Percentiles rank a stretch among this genome's conserved stretches.
Conservation (phyloP, 179 eudicot species). For the Vitellaria paradoxa region DNA sequence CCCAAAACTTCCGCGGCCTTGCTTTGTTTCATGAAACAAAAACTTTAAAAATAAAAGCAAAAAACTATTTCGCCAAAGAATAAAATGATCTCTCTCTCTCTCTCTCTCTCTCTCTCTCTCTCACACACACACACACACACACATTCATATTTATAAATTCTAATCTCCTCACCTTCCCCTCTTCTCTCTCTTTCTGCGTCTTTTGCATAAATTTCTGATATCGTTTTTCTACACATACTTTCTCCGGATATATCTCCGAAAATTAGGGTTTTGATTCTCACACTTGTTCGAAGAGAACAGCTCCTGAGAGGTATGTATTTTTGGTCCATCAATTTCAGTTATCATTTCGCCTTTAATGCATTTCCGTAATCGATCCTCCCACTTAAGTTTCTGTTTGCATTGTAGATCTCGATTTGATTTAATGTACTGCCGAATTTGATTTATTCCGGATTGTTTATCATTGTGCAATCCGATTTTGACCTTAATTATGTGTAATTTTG, state of each 20-base stretch:
- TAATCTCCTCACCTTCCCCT: not conserved
- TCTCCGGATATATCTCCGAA: not conserved
- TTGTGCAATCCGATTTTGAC: constrained; percentile 5
- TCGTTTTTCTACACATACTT: not conserved
- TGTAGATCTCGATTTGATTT: not conserved
- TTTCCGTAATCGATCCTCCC: not conserved
- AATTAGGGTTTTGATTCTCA: constrained; percentile 16
- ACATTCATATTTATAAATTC: not conserved
- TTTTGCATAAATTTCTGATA: not conserved
- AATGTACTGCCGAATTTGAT: not conserved
- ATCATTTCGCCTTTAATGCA: not conserved
- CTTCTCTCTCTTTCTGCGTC: constrained; percentile 7
- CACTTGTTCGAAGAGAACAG: constrained; percentile 5
- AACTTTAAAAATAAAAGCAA: not conserved
- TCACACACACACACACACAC: no score
- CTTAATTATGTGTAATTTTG: constrained; percentile 8
- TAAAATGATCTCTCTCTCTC: not conserved
- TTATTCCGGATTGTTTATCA: not conserved
- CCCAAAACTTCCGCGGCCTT: constrained; percentile 15
- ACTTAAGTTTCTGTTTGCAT: not conserved
- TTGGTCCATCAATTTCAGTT: not conserved
- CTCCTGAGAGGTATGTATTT: constrained; percentile 11
- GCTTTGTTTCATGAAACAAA: not conserved
- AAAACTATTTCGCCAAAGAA: not conserved
- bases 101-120: constrained; percentile 9